Percentiles rank a stretch among this genome's conserved stretches.
phyloP scores from a whole-genome alignment of 2,329 filamentous ascomycete genomes.

The Aspergillus clavatus region DNA sequence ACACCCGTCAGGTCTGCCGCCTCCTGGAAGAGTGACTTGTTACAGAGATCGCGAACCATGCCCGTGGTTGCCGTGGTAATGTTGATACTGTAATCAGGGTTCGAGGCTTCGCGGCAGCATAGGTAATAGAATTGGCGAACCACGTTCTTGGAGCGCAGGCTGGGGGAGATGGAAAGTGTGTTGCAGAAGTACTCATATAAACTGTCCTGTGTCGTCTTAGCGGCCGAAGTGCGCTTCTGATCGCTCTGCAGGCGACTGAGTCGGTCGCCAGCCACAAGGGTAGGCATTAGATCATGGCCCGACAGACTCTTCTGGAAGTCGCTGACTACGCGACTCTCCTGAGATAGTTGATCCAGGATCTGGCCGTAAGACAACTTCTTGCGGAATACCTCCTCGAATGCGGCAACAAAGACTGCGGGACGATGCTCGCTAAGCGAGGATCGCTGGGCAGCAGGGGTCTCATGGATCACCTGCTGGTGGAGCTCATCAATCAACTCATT shows the following conservation, averaged over 20 bases:
- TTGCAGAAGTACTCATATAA: conserved; percentile 37
- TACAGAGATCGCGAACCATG: conserved; percentile 28
- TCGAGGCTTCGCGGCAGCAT: conserved; percentile 28
- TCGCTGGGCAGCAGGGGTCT: conserved; percentile 31
- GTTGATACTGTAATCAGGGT: conserved; percentile 27
- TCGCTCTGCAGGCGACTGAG: conserved; percentile 26
- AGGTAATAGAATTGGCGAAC: conserved; percentile 32
- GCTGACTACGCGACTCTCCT: conserved; percentile 42
- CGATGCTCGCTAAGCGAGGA: conserved; percentile 28
- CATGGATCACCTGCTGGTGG: conserved; percentile 48
- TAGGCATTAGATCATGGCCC: conserved; percentile 31
- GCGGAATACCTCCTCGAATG: conserved; percentile 42
- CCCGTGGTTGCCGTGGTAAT: conserved; percentile 26
- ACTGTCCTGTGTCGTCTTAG: conserved; percentile 28
- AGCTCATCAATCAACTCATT: conserved; percentile 44
- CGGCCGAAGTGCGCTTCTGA: conserved; percentile 28
- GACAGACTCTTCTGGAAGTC: conserved; percentile 32
- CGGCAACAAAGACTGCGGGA: conserved; percentile 44
- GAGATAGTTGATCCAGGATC: conserved; percentile 42
- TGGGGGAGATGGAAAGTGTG: conserved; percentile 25
- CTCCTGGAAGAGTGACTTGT: conserved; percentile 28
- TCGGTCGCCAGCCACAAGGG: conserved; percentile 28
- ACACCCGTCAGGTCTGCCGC: conserved; percentile 32
- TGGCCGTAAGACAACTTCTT: conserved; percentile 34
- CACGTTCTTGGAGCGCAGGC: conserved; percentile 21